These are phyloP conservation scores for Penicillium freii DNA, from an alignment of 2,329 filamentous ascomycete genomes.

Conservation along the genomic window DNA sequence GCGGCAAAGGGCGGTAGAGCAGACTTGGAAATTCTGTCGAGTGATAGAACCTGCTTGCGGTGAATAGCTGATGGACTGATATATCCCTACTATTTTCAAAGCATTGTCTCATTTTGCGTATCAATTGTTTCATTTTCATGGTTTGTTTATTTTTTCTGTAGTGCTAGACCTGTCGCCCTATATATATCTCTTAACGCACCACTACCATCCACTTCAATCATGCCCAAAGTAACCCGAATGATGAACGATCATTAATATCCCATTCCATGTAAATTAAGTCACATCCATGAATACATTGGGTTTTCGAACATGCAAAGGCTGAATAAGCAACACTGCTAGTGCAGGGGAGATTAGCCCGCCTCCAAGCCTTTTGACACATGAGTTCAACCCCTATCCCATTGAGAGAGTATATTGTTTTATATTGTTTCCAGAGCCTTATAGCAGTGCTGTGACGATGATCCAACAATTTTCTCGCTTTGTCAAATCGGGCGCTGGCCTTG, in stretches of 20 bases:
- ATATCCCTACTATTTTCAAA: constrained; percentile 4
- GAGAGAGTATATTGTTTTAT: not conserved
- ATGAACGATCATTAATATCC: not conserved
- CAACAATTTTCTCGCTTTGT: constrained; percentile 35
- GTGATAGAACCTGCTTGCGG: constrained; percentile 1
- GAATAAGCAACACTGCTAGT: constrained; percentile 11
- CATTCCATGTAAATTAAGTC: not conserved
- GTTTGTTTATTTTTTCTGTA: not conserved
- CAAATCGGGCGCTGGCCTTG: constrained; percentile 34
- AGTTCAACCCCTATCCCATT: not conserved
- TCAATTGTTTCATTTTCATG: not conserved
- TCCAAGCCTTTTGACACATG: constrained; percentile 2
- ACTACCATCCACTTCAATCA: not conserved
- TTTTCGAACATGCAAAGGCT: not conserved
- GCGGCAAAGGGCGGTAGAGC: constrained; percentile 51
- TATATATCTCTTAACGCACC: not conserved
- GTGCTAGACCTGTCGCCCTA: not conserved
- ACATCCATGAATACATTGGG: not conserved
- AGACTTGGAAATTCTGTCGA: constrained; percentile 2
- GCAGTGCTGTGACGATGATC: constrained; percentile 7
- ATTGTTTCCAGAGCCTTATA: not conserved
- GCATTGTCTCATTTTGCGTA: constrained; percentile 3
- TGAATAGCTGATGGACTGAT: constrained; percentile 1
- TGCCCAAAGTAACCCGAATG: no score
- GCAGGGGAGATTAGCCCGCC: not conserved